A percentile compares a stretch with the other conserved stretches of the same genome.
Evolutionary conservation across 2,329 filamentous ascomycete genomes (phyloP).

Genomic region (Hypoxylon sp.): DNA sequence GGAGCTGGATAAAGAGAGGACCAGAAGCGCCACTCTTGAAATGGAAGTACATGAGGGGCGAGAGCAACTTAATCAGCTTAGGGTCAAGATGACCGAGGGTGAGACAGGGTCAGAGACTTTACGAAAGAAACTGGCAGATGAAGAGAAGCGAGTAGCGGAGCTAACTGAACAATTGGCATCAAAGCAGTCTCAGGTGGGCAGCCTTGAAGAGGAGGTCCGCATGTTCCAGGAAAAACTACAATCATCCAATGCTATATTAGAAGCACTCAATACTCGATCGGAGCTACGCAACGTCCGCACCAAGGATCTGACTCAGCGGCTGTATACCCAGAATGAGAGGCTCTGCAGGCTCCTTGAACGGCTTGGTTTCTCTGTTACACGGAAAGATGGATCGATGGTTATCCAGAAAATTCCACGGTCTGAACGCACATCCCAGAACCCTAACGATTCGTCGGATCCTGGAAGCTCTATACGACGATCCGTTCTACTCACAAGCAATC

Average conservation of each 20-base stretch:
- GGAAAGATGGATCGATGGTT: conserved; percentile 79
- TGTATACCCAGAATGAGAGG: conserved; percentile 88
- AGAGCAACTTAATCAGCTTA: conserved; percentile 76
- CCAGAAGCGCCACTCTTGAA: conserved; percentile 69
- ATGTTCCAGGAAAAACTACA: conserved; percentile 77
- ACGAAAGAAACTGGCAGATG: conserved; percentile 80
- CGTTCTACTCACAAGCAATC: conserved; percentile 67
- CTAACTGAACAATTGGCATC: conserved; percentile 80
- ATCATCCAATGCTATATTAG: conserved; percentile 66
- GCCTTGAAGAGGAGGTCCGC: conserved; percentile 81
- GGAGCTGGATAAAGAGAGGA: conserved; percentile 66
- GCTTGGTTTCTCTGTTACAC: conserved; percentile 85
- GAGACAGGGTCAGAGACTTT: conserved; percentile 87
- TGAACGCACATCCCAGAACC: conserved; percentile 71
- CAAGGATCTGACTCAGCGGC: conserved; percentile 85
- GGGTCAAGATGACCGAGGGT: conserved; percentile 82
- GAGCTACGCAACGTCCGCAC: conserved; percentile 80
- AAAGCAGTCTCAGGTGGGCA: conserved; percentile 81
- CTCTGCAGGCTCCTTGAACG: conserved; percentile 87
- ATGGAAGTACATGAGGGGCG: conserved; percentile 75
- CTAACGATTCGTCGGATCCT: conserved; percentile 72
- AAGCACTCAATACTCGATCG: conserved; percentile 69
- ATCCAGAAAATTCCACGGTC: conserved; percentile 79
- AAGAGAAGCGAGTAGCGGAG: conserved; percentile 78
- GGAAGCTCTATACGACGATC: conserved; percentile 68